Evolutionary conservation across 2,329 filamentous ascomycete genomes (phyloP).

Genomic region (Annulohypoxylon truncatum): DNA sequence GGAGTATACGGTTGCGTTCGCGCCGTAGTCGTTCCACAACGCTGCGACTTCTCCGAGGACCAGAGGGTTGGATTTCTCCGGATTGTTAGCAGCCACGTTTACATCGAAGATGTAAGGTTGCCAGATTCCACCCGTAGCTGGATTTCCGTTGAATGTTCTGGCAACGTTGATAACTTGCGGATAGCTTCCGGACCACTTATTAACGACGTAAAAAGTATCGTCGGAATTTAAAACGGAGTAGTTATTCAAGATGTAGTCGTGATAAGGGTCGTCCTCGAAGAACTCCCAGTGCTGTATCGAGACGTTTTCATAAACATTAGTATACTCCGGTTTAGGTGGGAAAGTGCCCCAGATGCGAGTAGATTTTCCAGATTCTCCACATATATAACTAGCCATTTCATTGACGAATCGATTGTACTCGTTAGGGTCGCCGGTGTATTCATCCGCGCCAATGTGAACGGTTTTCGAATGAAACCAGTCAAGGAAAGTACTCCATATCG

Average conservation of each 20-base stretch:
- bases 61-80: slow-evolving; percentile 52
- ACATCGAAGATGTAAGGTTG: slow-evolving; percentile 63
- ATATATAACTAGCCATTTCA: slow-evolving; percentile 61
- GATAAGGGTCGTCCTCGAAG: slow-evolving; percentile 63
- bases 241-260: slow-evolving; percentile 56
- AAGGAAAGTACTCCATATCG: slow-evolving; percentile 64
- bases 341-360: slow-evolving; percentile 69
- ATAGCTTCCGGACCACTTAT: slow-evolving; percentile 61
- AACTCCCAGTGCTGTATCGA: slow-evolving; percentile 68
- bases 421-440: slow-evolving; percentile 60
- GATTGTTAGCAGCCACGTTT: slow-evolving; percentile 61
- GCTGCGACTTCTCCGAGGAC: slow-evolving; percentile 62
- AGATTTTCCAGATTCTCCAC: slow-evolving; percentile 53
- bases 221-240: slow-evolving; percentile 66
- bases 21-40: slow-evolving; percentile 67
- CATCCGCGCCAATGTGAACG: slow-evolving; percentile 67
- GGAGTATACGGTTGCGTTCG: slow-evolving; percentile 62
- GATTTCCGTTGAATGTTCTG: slow-evolving; percentile 59
- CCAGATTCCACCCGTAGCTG: slow-evolving; percentile 55
- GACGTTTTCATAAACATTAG: slow-evolving; percentile 57
- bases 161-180: slow-evolving; percentile 59
- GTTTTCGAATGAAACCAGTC: slow-evolving; percentile 67
- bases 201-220: slow-evolving; percentile 63
- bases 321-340: slow-evolving; percentile 54
- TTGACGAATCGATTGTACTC: slow-evolving; percentile 67